phyloP scores from a whole-genome alignment of 257 asterid species.

The Solanum paucissectum region DNA sequence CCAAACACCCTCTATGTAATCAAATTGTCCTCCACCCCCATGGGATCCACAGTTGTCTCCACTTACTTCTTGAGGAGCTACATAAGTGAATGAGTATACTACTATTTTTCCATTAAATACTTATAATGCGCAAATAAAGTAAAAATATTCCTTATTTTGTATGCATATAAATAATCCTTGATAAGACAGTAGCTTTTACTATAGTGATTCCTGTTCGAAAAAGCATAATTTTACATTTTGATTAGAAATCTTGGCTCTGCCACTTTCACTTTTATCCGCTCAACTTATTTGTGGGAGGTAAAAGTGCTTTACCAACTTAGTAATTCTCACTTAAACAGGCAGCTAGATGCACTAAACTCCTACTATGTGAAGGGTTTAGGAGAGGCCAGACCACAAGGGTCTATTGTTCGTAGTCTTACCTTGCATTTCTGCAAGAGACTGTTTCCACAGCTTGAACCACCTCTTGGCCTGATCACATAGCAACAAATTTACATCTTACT shows the following conservation, averaged over 20 bases:
- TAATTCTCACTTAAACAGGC: not conserved
- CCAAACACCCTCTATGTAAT: not conserved
- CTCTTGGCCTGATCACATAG: not conserved
- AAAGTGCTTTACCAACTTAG: not conserved
- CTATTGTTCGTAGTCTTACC: too few species aligned
- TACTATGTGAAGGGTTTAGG: too few species aligned
- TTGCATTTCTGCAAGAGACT: too few species aligned
- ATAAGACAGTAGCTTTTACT: not conserved
- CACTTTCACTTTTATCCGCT: not conserved
- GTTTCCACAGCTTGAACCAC: not conserved
- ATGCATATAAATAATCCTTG: not conserved
- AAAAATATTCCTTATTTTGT: not conserved
- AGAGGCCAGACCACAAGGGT: too few species aligned
- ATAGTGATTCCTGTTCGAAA: not conserved
- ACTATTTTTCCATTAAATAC: not conserved
- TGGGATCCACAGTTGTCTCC: not conserved
- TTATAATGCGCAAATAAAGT: not conserved
- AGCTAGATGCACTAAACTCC: not conserved
- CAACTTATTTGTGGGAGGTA: not conserved
- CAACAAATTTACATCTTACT: too few species aligned
- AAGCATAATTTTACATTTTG: not conserved
- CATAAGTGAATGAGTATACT: not conserved
- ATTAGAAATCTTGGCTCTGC: not conserved
- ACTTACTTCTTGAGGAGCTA: not conserved
- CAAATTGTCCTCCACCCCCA: not conserved